These are phyloP conservation scores for Sporisorium exsertum DNA, from an alignment of 1,284 basidiomycete species.

Conservation along the genomic window DNA sequence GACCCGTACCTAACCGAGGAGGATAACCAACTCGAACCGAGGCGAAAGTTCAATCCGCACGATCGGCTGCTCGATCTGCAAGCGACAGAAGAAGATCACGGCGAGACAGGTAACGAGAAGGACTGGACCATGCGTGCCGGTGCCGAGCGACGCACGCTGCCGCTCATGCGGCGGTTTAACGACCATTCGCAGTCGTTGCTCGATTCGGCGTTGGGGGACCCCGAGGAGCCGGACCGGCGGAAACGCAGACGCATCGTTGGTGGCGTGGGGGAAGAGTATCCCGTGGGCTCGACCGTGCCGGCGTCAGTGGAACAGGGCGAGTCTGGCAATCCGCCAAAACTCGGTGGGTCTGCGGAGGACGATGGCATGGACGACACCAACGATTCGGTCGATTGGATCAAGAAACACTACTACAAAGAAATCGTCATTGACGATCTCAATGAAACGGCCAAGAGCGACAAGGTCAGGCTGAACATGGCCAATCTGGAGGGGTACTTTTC, in stretches of 20 bases:
- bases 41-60: slow-evolving; percentile 77
- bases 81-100: slow-evolving; percentile 91
- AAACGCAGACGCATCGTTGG: slow-evolving; percentile 57
- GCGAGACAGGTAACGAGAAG: slow-evolving; percentile 85
- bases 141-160: slow-evolving; percentile 84
- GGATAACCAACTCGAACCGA: slow-evolving; percentile 89
- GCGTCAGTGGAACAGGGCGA: slow-evolving; percentile 11
- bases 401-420: slow-evolving; percentile 74
- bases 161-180: slow-evolving; percentile 95
- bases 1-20: slow-evolving; percentile 94
- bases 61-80: slow-evolving; percentile 86
- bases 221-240: slow-evolving; percentile 35
- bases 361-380: slow-evolving; percentile 19
- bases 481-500: slow-evolving; percentile 47
- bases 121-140: slow-evolving; percentile 98
- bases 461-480: slow-evolving; percentile 82
- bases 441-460: slow-evolving; percentile 75
- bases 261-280: slow-evolving; percentile 64
- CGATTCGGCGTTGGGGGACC: slow-evolving; percentile 71
- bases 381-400: slow-evolving; percentile 43
- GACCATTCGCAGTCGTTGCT: slow-evolving; percentile 92
- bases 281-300: slow-evolving; percentile 5
- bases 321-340: slow-evolving; percentile 21
- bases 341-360: slow-evolving; percentile 17
- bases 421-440: slow-evolving; percentile 89